phyloP scores from a whole-genome alignment of 768 basidiomycete genomes.

The Bullera alba region DNA sequence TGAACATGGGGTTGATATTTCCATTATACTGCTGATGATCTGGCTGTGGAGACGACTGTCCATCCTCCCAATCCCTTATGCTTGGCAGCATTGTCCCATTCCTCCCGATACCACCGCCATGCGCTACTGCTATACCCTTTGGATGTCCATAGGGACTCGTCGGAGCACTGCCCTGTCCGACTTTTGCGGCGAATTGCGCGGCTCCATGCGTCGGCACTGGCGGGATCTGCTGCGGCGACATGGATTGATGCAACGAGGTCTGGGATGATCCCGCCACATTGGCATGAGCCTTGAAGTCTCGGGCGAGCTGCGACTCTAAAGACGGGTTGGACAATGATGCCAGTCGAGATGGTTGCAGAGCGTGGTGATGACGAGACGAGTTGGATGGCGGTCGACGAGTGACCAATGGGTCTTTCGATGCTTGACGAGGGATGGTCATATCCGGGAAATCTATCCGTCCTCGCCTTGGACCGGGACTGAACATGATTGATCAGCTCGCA shows the following conservation, averaged over 20 bases:
- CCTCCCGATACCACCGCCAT: conserved; percentile 34
- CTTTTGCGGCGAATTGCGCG: neutral
- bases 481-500: neutral
- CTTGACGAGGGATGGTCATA: neutral
- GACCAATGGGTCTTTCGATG: conserved; percentile 1
- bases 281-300: conserved; percentile 41
- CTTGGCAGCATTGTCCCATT: conserved; percentile 22
- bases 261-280: conserved; percentile 28
- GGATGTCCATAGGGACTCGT: conserved; percentile 45
- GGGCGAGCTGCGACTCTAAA: conserved; percentile 43
- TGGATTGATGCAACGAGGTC: conserved; percentile 19
- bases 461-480: conserved; percentile 41
- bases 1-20: conserved; percentile 42
- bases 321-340: conserved; percentile 38
- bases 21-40: conserved; percentile 1
- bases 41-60: no score
- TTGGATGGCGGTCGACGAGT: conserved; percentile 27
- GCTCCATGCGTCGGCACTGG: neutral
- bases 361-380: conserved; percentile 24
- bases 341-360: conserved; percentile 16
- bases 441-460: conserved; percentile 15
- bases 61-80: conserved; percentile 30
- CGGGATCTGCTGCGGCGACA: neutral
- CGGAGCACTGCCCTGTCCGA: conserved; percentile 28
- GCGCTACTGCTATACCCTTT: conserved; percentile 34